Base-by-base conservation (phyloP, 2,329 filamentous ascomycete genomes). In the Cadophora luteo-olivacea region DNA sequence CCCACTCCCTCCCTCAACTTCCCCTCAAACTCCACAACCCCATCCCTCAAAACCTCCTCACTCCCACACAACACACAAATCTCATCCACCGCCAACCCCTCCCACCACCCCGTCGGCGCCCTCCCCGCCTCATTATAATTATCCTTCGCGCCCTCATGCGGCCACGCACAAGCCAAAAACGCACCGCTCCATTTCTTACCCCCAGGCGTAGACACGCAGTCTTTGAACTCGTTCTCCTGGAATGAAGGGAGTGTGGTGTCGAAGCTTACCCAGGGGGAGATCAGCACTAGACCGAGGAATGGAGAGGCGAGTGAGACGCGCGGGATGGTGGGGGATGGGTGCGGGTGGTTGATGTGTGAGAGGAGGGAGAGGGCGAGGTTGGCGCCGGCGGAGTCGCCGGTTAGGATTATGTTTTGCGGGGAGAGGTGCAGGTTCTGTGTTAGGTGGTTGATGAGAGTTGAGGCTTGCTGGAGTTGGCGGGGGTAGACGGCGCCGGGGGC, bases 211-310 rank as follows among this genome's bases (percentile, higher is more conserved):
- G 81, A 79, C 54, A 89, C 80, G 64, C 84, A 77, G 73, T 89
- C 87, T 52, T 83, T 85, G 29, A 82, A 79, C 3, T 79, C 79
- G 67, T 89, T 87, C 9, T 78, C 76, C 7, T 75, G 73, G 57
- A 81, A 82, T 1, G 80, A 81, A 0, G 79, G 76, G 32, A 82
- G 81, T 22, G 81, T 77, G 0, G 79, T 80, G n/a, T 81, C 79
- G 69, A 90, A 84, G 0, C 82, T 82, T 1, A 82, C 80, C 88
- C 88, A 91, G 0, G 88, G 88, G 0, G 83, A 84, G 66, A 90
- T 83, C 7, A 89, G 79, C 8, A 89, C 74, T 0, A 83, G 81
- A 3, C 82, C 86, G 1, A 81, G 81, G 19, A 90, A 77, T 9
- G 81, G 82, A 3, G 12, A 3, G 24, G 49, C 11, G 7, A 87